phyloP scores from a whole-genome alignment of 257 asterid species.

The Primulina huaijiensis region DNA sequence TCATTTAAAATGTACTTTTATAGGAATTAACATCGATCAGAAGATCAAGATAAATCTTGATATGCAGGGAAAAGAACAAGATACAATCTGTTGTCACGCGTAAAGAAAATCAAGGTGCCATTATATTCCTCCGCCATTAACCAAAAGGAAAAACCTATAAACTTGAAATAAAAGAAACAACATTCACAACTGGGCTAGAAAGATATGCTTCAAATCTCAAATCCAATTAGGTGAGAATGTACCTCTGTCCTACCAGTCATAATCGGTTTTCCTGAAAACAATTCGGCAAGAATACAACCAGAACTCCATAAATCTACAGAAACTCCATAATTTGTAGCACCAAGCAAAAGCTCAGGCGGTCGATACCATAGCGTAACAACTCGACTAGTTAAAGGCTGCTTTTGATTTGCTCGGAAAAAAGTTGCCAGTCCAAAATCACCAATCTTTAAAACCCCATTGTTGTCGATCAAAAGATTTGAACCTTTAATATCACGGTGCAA shows the following conservation, averaged over 20 bases:
- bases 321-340: constrained; percentile 83
- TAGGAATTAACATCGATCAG: neutral
- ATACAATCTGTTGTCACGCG: neutral
- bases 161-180: neutral
- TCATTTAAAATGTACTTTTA: neutral
- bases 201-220: constrained; percentile 8
- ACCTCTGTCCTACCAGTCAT: constrained; percentile 99
- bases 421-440: constrained; percentile 97
- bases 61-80: neutral
- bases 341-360: constrained; percentile 96
- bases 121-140: neutral
- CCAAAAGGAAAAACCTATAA: neutral
- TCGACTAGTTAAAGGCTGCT: constrained; percentile 83
- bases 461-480: constrained; percentile 80
- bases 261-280: constrained; percentile 78
- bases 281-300: constrained; percentile 93
- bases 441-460: constrained; percentile 72
- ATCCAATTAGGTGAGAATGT: constrained; percentile 17
- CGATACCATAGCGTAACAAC: constrained; percentile 97
- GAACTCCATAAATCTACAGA: constrained; percentile 94
- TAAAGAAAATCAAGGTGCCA: neutral
- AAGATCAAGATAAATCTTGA: neutral
- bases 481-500: constrained; percentile 95
- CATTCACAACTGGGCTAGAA: neutral
- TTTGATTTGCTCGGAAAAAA: constrained; percentile 57